A percentile compares a stretch with the other conserved stretches of the same genome.
Conservation (phyloP, 1,284 basidiomycete genomes). For the Pisolithus thermaeus region DNA sequence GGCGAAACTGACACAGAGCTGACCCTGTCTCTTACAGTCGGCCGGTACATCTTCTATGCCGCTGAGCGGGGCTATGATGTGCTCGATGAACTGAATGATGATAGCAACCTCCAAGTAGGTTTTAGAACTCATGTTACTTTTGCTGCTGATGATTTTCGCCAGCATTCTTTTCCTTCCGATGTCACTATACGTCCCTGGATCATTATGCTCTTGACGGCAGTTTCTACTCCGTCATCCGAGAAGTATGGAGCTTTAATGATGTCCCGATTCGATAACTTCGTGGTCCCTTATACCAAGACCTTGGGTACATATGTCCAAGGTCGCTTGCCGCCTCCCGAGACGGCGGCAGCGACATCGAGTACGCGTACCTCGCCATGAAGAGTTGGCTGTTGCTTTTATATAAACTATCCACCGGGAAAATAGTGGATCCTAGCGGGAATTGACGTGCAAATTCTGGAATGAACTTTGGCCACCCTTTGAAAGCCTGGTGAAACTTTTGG, state of each 20-base stretch:
- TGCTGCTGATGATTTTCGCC: neutral
- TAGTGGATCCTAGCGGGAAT: neutral
- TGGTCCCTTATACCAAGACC: conserved; percentile 39
- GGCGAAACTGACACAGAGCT: conserved; percentile 47
- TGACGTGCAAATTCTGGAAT: conserved; percentile 50
- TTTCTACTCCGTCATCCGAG: conserved; percentile 34
- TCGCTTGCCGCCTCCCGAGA: conserved; percentile 30
- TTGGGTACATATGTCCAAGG: conserved; percentile 36
- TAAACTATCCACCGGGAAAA: conserved; percentile 24
- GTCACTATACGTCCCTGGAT: conserved; percentile 58
- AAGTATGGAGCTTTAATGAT: conserved; percentile 40
- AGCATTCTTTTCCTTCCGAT: conserved; percentile 36
- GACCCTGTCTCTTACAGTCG: conserved; percentile 43
- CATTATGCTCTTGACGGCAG: conserved; percentile 47
- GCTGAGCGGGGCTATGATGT: conserved; percentile 33
- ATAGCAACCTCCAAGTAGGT: conserved; percentile 28
- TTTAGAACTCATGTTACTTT: neutral
- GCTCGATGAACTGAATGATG: conserved; percentile 29
- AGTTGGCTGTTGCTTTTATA: conserved; percentile 59
- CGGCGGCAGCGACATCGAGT: conserved; percentile 52
- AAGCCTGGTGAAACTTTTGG: conserved; percentile 39
- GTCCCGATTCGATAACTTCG: conserved; percentile 45
- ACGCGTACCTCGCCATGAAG: conserved; percentile 61
- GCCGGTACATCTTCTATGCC: conserved; percentile 47
- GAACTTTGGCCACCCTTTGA: conserved; percentile 69